These are phyloP conservation scores for Aspergillus intermedius DNA, from an alignment of 2,329 filamentous ascomycete genomes.

Conservation along the genomic window DNA sequence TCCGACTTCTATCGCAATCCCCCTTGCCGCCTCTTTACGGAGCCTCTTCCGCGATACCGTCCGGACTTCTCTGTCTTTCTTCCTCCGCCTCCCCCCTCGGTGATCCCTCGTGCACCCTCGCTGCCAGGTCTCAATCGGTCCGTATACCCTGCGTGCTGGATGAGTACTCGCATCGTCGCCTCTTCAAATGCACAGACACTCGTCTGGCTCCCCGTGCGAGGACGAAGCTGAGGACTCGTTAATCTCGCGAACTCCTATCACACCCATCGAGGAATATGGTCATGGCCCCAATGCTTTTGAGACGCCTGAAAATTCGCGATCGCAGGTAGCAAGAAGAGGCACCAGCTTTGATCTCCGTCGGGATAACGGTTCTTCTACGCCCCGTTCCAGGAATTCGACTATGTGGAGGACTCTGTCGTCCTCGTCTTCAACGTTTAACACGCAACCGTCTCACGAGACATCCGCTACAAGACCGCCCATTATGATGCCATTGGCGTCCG, in stretches of 20 bases:
- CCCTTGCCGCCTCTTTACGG: not conserved
- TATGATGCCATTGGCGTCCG: conserved; percentile 27
- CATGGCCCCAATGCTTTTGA: conserved; percentile 27
- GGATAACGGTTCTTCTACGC: conserved; percentile 29
- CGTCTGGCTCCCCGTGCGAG: conserved; percentile 38
- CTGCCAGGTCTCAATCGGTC: conserved; percentile 1
- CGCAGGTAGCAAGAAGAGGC: conserved; percentile 31
- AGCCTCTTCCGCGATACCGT: not conserved
- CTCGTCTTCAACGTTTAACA: conserved; percentile 10
- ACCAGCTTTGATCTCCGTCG: conserved; percentile 31
- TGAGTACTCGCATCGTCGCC: conserved; percentile 28
- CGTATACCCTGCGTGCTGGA: conserved; percentile 25
- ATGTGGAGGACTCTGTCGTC: conserved; percentile 28
- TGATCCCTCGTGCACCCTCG: not conserved
- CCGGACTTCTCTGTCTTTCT: not conserved
- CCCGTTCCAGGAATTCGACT: conserved; percentile 34
- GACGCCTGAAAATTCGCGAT: conserved; percentile 25
- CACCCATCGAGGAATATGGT: conserved; percentile 22
- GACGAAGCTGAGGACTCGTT: conserved; percentile 35
- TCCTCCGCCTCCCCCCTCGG: not conserved
- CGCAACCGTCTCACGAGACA: conserved; percentile 1
- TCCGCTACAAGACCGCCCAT: conserved; percentile 17
- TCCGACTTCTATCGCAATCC: no score
- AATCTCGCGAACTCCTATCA: conserved; percentile 16
- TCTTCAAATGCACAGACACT: conserved; percentile 42